Percentiles rank a stretch among this genome's conserved stretches.
These are phyloP conservation scores for Zymoseptoria pseudotritici DNA, from an alignment of 2,329 filamentous ascomycete genomes.

Conservation along the genomic window DNA sequence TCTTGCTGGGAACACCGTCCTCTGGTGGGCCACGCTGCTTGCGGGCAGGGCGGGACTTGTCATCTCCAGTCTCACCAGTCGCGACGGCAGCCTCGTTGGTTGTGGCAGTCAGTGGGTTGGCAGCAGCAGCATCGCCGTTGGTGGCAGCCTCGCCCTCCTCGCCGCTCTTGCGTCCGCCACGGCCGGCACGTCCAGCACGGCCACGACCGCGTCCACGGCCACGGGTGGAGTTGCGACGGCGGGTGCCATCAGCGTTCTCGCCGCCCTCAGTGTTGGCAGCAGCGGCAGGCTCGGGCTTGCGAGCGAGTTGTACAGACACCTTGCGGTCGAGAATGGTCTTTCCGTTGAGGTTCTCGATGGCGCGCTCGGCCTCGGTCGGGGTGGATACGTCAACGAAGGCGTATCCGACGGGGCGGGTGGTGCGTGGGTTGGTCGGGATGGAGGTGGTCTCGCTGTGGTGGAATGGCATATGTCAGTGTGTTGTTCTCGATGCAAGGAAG, in stretches of 20 bases:
- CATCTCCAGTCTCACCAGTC: constrained; percentile 37
- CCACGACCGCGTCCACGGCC: constrained; percentile 51
- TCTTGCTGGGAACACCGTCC: constrained; percentile 96
- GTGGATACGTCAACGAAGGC: constrained; percentile 98
- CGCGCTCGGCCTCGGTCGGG: constrained; percentile 86
- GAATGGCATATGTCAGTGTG: constrained; percentile 15
- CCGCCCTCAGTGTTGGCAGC: constrained; percentile 67
- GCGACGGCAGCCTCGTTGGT: constrained; percentile 51
- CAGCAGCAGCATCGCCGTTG: constrained; percentile 46
- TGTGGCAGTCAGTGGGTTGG: constrained; percentile 43
- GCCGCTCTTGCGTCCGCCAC: constrained; percentile 60
- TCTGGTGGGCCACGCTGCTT: constrained; percentile 91
- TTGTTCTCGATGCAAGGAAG: not conserved
- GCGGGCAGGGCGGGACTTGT: constrained; percentile 49
- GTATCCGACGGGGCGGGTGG: constrained; percentile 95
- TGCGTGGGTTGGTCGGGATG: constrained; percentile 98
- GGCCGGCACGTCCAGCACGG: constrained; percentile 53
- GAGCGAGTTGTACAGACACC: constrained; percentile 96
- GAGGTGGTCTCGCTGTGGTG: constrained; percentile 82
- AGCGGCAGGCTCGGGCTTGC: constrained; percentile 83
- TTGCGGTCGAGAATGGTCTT: constrained; percentile 98
- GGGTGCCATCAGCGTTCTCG: constrained; percentile 61
- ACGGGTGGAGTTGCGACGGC: constrained; percentile 48
- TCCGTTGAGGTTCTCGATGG: constrained; percentile 90
- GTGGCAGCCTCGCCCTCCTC: constrained; percentile 34